phyloP scores from a whole-genome alignment of 305 asterid species.

The Petunia hybrid region DNA sequence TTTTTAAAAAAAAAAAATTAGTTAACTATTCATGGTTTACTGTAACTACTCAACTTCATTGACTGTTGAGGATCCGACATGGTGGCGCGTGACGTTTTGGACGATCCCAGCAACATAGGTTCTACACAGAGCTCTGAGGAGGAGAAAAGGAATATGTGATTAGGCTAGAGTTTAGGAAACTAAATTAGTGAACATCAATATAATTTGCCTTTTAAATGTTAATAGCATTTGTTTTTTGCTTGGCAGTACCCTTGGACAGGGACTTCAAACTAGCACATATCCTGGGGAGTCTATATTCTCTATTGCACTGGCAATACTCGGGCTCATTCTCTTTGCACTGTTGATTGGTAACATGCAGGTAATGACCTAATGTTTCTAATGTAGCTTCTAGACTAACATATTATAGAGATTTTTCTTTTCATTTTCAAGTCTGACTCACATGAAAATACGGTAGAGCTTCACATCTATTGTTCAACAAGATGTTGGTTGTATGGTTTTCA shows the following conservation, averaged over 20 bases:
- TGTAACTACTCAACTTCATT: too few relatives aligned
- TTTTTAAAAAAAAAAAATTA: too few relatives aligned
- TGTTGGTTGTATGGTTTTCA: neutral
- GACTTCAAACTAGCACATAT: conserved; percentile 95
- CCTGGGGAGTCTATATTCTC: conserved; percentile 97
- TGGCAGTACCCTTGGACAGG: conserved; percentile 98
- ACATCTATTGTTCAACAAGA: neutral
- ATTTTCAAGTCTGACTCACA: neutral
- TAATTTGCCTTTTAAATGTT: neutral
- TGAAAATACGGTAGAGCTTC: neutral
- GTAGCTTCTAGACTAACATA: conserved; percentile 23
- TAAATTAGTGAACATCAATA: neutral
- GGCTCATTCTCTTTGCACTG: conserved; percentile 95
- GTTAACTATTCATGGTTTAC: too few relatives aligned
- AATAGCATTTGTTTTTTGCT: neutral
- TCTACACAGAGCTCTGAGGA: neutral
- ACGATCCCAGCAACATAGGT: too few relatives aligned
- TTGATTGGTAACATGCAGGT: conserved; percentile 99
- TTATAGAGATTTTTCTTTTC: neutral
- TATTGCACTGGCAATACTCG: conserved; percentile 93
- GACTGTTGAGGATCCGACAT: too few relatives aligned
- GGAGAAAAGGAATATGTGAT: neutral
- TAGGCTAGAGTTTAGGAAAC: neutral
- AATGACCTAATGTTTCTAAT: conserved; percentile 24
- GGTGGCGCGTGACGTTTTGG: too few relatives aligned